Evolutionary conservation across 768 basidiomycete genomes (phyloP).

Genomic region (Myochromella boudieri): DNA sequence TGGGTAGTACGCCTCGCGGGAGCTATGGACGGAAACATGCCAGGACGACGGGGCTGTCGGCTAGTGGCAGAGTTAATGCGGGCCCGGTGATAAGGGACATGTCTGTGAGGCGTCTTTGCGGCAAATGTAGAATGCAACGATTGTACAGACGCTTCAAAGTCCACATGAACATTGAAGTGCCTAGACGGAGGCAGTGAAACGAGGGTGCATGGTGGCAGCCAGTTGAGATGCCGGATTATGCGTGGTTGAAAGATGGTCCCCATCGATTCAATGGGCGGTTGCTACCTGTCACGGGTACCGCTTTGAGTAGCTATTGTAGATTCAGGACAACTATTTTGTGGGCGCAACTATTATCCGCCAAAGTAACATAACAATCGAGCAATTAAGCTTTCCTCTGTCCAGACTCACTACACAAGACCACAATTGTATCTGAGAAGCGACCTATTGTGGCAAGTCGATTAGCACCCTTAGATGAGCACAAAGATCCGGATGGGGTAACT

Average conservation of each 20-base stretch:
- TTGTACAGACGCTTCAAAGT: neutral
- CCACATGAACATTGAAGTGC: neutral
- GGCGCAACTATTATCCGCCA: neutral
- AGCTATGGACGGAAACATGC: no score
- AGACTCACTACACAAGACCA: neutral
- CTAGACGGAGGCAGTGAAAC: neutral
- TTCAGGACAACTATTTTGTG: neutral
- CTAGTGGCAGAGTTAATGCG: neutral
- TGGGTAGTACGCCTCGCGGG: no score
- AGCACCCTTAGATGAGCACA: neutral
- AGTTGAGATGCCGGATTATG: neutral
- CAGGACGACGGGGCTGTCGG: neutral
- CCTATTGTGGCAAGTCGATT: neutral
- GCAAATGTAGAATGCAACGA: neutral
- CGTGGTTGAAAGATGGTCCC: neutral
- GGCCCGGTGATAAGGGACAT: no score
- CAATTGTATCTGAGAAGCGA: neutral
- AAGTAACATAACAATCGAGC: neutral
- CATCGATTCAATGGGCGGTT: slow-evolving; percentile 7
- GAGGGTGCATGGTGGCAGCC: neutral
- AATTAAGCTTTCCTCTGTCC: neutral
- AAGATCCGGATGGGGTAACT: neutral
- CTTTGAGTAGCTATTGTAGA: slow-evolving; percentile 5
- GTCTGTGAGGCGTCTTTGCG: no score
- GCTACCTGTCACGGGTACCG: slow-evolving; percentile 11